Evolutionary conservation across 768 basidiomycete genomes (phyloP).

Genomic region (Leccinum imitatum): DNA sequence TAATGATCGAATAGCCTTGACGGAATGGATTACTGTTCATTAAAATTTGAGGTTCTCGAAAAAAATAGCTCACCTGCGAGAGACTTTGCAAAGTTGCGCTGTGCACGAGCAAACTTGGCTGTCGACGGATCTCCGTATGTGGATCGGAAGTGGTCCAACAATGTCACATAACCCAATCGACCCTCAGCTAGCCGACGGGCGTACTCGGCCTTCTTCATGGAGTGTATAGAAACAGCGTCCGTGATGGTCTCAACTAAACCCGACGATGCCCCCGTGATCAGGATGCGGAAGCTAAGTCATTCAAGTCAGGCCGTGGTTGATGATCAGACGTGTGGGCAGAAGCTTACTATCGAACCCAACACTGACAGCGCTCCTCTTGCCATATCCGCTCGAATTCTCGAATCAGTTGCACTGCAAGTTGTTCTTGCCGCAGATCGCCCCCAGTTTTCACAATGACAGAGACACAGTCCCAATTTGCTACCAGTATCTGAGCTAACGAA

Average conservation of each 20-base stretch:
- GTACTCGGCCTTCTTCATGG: conserved; percentile 99
- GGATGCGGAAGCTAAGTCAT: conserved; percentile 79
- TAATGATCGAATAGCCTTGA: conserved; percentile 88
- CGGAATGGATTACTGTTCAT: not conserved
- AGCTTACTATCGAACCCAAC: conserved; percentile 90
- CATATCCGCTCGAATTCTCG: conserved; percentile 92
- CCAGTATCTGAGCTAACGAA: conserved; percentile 11
- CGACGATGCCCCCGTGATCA: conserved; percentile 91
- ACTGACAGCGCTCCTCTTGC: conserved; percentile 89
- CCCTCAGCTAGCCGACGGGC: conserved; percentile 82
- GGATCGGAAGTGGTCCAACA: conserved; percentile 89
- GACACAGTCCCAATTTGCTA: conserved; percentile 84
- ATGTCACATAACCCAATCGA: conserved; percentile 79
- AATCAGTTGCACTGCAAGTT: conserved; percentile 93
- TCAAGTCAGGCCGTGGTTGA: not conserved
- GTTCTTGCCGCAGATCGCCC: conserved; percentile 94
- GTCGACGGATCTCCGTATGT: conserved; percentile 89
- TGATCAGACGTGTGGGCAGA: not conserved
- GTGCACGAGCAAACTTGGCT: conserved; percentile 85
- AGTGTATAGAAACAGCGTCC: conserved; percentile 97
- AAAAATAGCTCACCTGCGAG: conserved; percentile 58
- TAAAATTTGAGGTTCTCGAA: no score
- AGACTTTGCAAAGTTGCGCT: conserved; percentile 92
- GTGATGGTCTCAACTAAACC: conserved; percentile 98
- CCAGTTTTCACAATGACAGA: conserved; percentile 99